Conservation (phyloP, 148 eudicot genomes). For the Fallopia convolvulus region DNA sequence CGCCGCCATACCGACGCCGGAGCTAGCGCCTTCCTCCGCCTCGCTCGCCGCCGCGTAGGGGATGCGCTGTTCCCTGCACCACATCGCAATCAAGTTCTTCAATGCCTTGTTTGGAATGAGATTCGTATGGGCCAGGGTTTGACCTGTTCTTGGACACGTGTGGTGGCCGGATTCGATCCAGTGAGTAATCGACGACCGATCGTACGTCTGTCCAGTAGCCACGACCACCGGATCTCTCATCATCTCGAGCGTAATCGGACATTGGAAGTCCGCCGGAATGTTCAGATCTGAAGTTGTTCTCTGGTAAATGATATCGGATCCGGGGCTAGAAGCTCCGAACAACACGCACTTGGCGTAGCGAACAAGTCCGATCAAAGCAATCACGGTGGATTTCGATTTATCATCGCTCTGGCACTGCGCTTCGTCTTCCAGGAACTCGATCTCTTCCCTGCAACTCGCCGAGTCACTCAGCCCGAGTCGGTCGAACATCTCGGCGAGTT, state of each 20-base stretch:
- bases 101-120: constrained; percentile 71
- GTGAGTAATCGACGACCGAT: constrained; percentile 61
- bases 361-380: constrained; percentile 67
- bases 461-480: constrained; percentile 57
- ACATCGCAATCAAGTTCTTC: constrained; percentile 56
- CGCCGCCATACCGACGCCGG: constrained; percentile 15
- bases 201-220: constrained; percentile 87
- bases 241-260: constrained; percentile 76
- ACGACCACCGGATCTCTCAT: constrained; percentile 87
- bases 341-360: constrained; percentile 80
- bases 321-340: constrained; percentile 39
- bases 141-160: constrained; percentile 68
- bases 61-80: constrained; percentile 80
- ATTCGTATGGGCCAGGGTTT: constrained; percentile 43
- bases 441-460: constrained; percentile 56
- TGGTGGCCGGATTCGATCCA: constrained; percentile 54
- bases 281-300: constrained; percentile 38
- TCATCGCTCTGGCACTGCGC: constrained; percentile 60
- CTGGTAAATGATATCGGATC: constrained; percentile 20
- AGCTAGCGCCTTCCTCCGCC: constrained; percentile 20
- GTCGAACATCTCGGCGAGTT: constrained; percentile 36
- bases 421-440: constrained; percentile 75
- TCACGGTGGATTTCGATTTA: constrained; percentile 43
- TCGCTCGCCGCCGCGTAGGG: constrained; percentile 42
- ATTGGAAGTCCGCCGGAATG: constrained; percentile 68